phyloP scores from a whole-genome alignment of 345 rosid species.

The Hibiscus tridactylites region DNA sequence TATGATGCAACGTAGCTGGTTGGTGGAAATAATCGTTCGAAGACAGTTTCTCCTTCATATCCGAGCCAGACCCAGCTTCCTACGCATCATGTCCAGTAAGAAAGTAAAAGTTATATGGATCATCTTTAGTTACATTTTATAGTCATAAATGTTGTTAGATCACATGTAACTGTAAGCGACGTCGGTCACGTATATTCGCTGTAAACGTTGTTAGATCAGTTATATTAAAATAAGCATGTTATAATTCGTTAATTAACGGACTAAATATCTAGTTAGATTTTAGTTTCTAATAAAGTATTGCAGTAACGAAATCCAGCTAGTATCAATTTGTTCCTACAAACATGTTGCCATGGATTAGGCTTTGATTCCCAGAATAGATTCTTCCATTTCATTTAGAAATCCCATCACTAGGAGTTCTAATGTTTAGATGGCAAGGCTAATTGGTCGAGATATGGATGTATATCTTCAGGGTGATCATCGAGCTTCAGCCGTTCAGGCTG shows the following conservation, averaged over 20 bases:
- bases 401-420: not conserved
- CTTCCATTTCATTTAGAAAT: not conserved
- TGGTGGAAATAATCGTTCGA: not conserved
- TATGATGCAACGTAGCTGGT: not conserved
- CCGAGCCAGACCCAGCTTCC: not conserved
- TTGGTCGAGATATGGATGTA: constrained; percentile 37
- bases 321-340: too few species aligned
- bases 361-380: not conserved
- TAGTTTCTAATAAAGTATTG: too few species aligned
- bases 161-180: not conserved
- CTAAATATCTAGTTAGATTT: not conserved
- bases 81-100: not conserved
- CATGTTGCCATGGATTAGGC: not conserved
- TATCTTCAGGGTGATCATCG: constrained; percentile 54
- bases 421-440: constrained; percentile 8
- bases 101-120: not conserved
- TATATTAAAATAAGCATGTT: not conserved
- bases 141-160: not conserved
- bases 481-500: constrained; percentile 65
- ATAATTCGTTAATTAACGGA: not conserved
- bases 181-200: not conserved
- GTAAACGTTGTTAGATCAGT: not conserved
- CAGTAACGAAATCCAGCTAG: too few species aligned
- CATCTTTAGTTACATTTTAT: not conserved
- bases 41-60: not conserved